Base-by-base conservation (phyloP, 2,329 filamentous ascomycete species). In the Fusarium phyllophilum region DNA sequence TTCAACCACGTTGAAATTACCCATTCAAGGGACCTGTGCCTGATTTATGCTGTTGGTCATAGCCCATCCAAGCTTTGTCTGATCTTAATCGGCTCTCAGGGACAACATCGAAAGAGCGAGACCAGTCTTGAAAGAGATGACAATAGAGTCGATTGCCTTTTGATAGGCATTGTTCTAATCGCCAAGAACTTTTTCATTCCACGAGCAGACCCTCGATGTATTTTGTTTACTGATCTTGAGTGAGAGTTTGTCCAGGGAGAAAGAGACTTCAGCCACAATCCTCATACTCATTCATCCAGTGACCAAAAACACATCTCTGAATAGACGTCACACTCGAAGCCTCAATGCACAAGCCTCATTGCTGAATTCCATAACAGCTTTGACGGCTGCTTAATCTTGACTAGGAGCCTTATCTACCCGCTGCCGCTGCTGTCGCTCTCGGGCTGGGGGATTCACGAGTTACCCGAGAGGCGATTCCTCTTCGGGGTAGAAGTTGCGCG, bases 221-320 rank as follows among this genome's bases (percentile, higher is more conserved):
- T 24, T 56, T 41, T 52, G 55, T 36, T 51, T 61, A 38, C 62
- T 73, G 49, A 55, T 64, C 49, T 33, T 58, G 8, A 42, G 14
- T 14, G 38, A 58, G 31, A 61, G 62, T 64, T 74, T 49, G 31
- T 29, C 26, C 14, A 45, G 61, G 55, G 51, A 41, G 49, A 18
- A 58, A 69, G 44, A 49, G 48, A 66, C 72, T 75, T 74, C 20
- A 74, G 72, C 72, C 72, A 75, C 64, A 42, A 54, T 49, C 60
- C 33, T 52, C 24, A 42, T 69, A 24, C 49, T 34, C 49, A 39
- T 42, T 49, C 22, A 66, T 26, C 26, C 26, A 26, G 31, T 34
- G 13, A 41, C 49, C 41, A 33, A 33, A 14, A 5, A 10, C 31
- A 49, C 20, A 33, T 39, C 26, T 26, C 18, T 62, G 51, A 69